A percentile compares a stretch with the other conserved stretches of the same genome.
These are phyloP conservation scores for Spinellus fusiger DNA, from an alignment of 192 early-diverging fungal genomes.

Conservation along the genomic window DNA sequence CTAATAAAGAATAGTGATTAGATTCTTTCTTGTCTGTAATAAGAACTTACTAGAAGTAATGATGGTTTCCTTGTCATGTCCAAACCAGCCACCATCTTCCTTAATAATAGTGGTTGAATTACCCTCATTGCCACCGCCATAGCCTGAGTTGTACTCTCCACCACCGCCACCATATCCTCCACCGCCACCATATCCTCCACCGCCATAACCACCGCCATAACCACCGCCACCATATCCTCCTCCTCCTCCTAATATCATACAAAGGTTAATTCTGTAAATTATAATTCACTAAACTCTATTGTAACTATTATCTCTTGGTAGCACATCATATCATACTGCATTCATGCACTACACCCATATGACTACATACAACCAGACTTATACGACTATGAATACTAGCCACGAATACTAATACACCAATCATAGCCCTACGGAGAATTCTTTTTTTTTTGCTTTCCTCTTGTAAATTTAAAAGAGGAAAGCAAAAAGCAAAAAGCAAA, in stretches of 20 bases:
- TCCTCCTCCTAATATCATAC: too few species aligned
- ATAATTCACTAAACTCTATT: background rate
- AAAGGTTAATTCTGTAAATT: background rate
- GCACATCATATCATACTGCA: too few species aligned
- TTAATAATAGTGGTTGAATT: conserved; percentile 22
- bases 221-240: conserved; percentile 13
- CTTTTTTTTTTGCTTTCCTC: background rate
- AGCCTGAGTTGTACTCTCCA: background rate
- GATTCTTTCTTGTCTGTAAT: conserved; percentile 10
- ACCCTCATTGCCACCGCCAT: conserved; percentile 3
- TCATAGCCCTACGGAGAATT: too few species aligned
- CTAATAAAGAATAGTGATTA: conserved; percentile 1
- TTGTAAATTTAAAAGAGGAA: background rate
- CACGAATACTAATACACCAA: background rate
- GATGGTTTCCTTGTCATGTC: conserved; percentile 18
- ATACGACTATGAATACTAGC: too few species aligned
- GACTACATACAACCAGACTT: too few species aligned
- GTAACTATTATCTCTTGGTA: background rate
- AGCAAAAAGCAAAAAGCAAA: too few species aligned
- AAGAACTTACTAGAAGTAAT: too few species aligned
- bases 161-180: conserved; percentile 2
- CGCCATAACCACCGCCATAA: conserved; percentile 1
- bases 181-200: background rate
- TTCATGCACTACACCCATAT: too few species aligned
- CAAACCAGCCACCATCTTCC: conserved; percentile 26